Evolutionary conservation across 768 basidiomycete genomes (phyloP).

Genomic region (Rubroboletus pulcherrimus): DNA sequence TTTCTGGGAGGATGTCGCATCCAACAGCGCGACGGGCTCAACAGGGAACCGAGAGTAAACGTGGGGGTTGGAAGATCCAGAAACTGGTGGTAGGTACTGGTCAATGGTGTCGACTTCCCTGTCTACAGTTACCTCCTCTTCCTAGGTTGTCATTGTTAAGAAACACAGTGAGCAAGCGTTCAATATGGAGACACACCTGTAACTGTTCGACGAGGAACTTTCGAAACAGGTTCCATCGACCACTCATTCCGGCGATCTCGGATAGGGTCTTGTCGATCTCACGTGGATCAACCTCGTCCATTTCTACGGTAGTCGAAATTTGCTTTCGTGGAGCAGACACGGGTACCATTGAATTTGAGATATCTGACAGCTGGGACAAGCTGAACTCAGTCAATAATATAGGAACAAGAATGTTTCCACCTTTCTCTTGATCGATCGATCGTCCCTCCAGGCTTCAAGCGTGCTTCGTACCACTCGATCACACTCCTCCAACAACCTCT

Average conservation of each 20-base stretch:
- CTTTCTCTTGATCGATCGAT: slow-evolving; percentile 78
- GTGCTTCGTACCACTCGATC: slow-evolving; percentile 78
- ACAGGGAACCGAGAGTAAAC: not conserved
- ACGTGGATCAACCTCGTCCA: slow-evolving; percentile 74
- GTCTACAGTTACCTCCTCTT: slow-evolving; percentile 12
- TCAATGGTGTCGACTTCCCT: not conserved
- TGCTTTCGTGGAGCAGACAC: slow-evolving; percentile 31
- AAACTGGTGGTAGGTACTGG: not conserved
- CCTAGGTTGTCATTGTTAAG: slow-evolving; percentile 12
- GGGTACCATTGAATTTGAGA: slow-evolving; percentile 38
- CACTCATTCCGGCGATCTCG: slow-evolving; percentile 85
- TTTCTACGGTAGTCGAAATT: slow-evolving; percentile 32
- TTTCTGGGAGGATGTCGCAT: slow-evolving; percentile 49
- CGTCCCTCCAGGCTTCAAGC: slow-evolving; percentile 87
- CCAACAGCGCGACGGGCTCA: slow-evolving; percentile 31
- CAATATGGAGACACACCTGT: slow-evolving; percentile 39
- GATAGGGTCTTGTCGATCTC: slow-evolving; percentile 90
- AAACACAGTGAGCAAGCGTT: not conserved
- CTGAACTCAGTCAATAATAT: not conserved
- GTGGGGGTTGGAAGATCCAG: not conserved
- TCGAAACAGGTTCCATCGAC: slow-evolving; percentile 88
- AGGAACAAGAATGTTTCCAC: slow-evolving; percentile 33
- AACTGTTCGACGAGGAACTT: slow-evolving; percentile 80
- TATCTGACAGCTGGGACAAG: slow-evolving; percentile 43
- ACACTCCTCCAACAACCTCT: slow-evolving; percentile 76